These are phyloP conservation scores for Suillus clintonianus DNA, from an alignment of 768 basidiomycete genomes.

Conservation along the genomic window DNA sequence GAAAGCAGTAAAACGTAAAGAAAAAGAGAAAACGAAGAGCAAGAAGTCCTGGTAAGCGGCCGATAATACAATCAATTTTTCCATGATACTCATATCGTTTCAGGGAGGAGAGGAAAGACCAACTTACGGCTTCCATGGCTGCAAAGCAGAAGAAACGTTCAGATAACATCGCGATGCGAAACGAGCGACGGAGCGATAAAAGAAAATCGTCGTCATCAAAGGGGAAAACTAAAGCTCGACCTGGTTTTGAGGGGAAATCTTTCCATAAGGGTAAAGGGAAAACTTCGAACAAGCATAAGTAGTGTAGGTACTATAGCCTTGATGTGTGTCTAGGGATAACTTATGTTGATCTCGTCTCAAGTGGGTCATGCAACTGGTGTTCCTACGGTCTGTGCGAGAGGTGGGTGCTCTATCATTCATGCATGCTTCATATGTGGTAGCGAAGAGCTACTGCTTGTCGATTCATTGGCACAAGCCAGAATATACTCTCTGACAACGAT, in stretches of 20 bases:
- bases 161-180: conserved; percentile 85
- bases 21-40: conserved; percentile 85
- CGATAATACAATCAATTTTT: neutral
- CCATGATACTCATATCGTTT: conserved; percentile 3
- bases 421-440: conserved; percentile 48
- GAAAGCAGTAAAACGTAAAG: conserved; percentile 91
- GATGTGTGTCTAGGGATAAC: neutral
- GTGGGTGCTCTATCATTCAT: conserved; percentile 25
- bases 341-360: neutral
- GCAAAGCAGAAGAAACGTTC: neutral
- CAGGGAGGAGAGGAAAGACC: conserved; percentile 89
- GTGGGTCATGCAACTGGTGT: neutral
- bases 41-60: conserved; percentile 79
- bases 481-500: conserved; percentile 57
- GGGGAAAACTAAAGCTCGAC: conserved; percentile 62
- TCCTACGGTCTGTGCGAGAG: neutral
- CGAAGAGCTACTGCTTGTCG: conserved; percentile 56
- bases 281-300: conserved; percentile 21
- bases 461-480: conserved; percentile 42
- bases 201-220: conserved; percentile 46
- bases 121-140: conserved; percentile 51
- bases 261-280: conserved; percentile 60
- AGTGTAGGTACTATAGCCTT: neutral
- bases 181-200: conserved; percentile 71
- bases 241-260: conserved; percentile 86